A percentile compares a stretch with the other conserved stretches of the same genome.
These are phyloP conservation scores for Phytophthora colocasiae DNA, from an alignment of 352 stramenopile species.

Conservation along the genomic window DNA sequence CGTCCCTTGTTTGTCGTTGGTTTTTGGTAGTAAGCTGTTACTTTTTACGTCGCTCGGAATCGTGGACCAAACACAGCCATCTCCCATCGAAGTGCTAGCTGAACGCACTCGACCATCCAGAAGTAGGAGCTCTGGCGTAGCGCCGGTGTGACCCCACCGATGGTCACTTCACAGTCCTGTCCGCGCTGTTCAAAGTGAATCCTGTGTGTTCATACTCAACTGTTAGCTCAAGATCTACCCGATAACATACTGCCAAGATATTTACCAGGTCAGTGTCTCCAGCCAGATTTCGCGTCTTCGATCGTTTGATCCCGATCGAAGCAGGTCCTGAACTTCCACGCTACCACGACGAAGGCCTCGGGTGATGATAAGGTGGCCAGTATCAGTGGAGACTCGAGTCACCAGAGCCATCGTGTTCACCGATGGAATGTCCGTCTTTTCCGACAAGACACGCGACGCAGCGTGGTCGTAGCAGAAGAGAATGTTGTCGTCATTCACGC, in stretches of 20 bases:
- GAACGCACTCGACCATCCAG: constrained; percentile 53
- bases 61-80: constrained; percentile 40
- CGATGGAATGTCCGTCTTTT: constrained; percentile 31
- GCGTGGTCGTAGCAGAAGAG: constrained; percentile 44
- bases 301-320: constrained; percentile 11
- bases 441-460: constrained; percentile 30
- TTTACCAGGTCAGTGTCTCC: constrained; percentile 36
- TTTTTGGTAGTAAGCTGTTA: not conserved
- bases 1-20: constrained; percentile 1
- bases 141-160: constrained; percentile 42
- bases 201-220: constrained; percentile 11
- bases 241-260: not conserved
- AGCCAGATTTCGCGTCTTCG: constrained; percentile 32
- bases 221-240: constrained; percentile 6
- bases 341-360: constrained; percentile 43
- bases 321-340: constrained; percentile 38
- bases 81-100: constrained; percentile 53
- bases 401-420: constrained; percentile 38
- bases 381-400: constrained; percentile 29
- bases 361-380: constrained; percentile 38
- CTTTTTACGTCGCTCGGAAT: constrained; percentile 27
- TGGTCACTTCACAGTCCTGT: constrained; percentile 41
- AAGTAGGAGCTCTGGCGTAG: constrained; percentile 48
- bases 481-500: constrained; percentile 41
- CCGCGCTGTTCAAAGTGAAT: constrained; percentile 46